Percentiles rank a stretch among this genome's conserved stretches.
These are phyloP conservation scores for Lasiosphaeria miniovina DNA, from an alignment of 495 filamentous ascomycete species.

Conservation along the genomic window DNA sequence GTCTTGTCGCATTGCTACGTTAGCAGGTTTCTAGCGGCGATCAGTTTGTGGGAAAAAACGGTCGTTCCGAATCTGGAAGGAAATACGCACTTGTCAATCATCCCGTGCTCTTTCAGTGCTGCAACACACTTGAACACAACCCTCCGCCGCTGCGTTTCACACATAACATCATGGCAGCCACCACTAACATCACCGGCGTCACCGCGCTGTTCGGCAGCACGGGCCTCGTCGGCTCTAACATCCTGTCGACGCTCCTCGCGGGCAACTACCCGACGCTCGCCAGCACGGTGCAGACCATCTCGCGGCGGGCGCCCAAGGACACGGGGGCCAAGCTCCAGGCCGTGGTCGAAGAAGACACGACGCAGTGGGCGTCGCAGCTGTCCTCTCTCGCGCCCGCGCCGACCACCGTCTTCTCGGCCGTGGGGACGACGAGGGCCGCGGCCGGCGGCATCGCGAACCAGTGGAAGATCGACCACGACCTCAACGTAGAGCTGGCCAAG, in stretches of 20 bases:
- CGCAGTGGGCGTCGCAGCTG: slow-evolving; percentile 56
- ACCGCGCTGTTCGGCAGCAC: slow-evolving; percentile 56
- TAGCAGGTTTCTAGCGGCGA: no score
- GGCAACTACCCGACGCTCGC: slow-evolving; percentile 31
- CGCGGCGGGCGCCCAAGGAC: slow-evolving; percentile 48
- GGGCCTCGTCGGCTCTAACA: slow-evolving; percentile 55
- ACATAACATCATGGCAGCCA: background rate
- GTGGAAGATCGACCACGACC: slow-evolving; percentile 72
- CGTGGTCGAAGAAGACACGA: slow-evolving; percentile 43
- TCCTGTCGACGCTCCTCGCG: slow-evolving; percentile 54
- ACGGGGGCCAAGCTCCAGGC: slow-evolving; percentile 49
- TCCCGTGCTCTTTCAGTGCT: no score
- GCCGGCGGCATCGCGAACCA: slow-evolving; percentile 71
- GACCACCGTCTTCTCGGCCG: slow-evolving; percentile 58
- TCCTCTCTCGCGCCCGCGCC: slow-evolving; percentile 54
- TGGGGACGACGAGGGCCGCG: slow-evolving; percentile 63
- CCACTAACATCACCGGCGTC: slow-evolving; percentile 29
- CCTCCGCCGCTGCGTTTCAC: slow-evolving; percentile 1
- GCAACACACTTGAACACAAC: background rate
- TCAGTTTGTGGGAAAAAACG: no score
- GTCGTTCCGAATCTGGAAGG: no score
- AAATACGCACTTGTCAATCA: no score
- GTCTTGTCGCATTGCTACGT: no score
- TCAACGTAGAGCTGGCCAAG: slow-evolving; percentile 66
- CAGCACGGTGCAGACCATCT: slow-evolving; percentile 54